Conservation (phyloP, 352 stramenopile genomes). For the Phytophthora citrophthora region DNA sequence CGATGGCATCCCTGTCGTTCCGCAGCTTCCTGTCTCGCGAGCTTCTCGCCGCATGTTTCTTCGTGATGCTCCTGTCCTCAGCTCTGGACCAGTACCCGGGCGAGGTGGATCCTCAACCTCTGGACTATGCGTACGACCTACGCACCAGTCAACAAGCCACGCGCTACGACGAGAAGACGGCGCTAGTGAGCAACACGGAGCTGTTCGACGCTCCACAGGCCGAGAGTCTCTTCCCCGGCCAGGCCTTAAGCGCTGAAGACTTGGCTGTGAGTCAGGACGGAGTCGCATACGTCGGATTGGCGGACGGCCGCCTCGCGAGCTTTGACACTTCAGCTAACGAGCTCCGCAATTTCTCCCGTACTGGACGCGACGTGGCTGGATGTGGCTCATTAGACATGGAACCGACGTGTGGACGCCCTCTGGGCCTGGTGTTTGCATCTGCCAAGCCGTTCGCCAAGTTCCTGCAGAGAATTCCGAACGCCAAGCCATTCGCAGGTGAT, state of each 20-base stretch:
- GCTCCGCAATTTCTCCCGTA: slow-evolving; percentile 58
- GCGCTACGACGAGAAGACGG: slow-evolving; percentile 34
- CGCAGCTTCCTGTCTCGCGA: slow-evolving; percentile 51
- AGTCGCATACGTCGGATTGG: slow-evolving; percentile 52
- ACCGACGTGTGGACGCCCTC: slow-evolving; percentile 51
- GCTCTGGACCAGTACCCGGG: slow-evolving; percentile 55
- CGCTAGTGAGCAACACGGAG: slow-evolving; percentile 23
- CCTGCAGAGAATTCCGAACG: slow-evolving; percentile 48
- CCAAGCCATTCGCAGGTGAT: slow-evolving; percentile 48
- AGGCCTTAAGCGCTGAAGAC: slow-evolving; percentile 52
- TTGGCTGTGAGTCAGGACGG: slow-evolving; percentile 54
- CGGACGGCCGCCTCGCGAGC: slow-evolving; percentile 60
- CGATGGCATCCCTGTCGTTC: slow-evolving; percentile 29
- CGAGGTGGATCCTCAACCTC: slow-evolving; percentile 41
- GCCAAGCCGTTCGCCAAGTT: slow-evolving; percentile 47
- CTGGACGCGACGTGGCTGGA: slow-evolving; percentile 36
- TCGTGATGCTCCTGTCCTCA: slow-evolving; percentile 61
- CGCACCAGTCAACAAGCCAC: slow-evolving; percentile 50
- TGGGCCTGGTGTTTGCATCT: slow-evolving; percentile 55
- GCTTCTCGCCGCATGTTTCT: slow-evolving; percentile 53
- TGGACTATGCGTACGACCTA: slow-evolving; percentile 42
- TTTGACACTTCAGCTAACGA: slow-evolving; percentile 35
- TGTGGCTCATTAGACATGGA: slow-evolving; percentile 48
- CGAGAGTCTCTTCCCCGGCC: slow-evolving; percentile 45
- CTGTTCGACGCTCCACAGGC: slow-evolving; percentile 29